Base-by-base conservation (phyloP, 352 stramenopile genomes). In the Phytopythium chamaehyphon region DNA sequence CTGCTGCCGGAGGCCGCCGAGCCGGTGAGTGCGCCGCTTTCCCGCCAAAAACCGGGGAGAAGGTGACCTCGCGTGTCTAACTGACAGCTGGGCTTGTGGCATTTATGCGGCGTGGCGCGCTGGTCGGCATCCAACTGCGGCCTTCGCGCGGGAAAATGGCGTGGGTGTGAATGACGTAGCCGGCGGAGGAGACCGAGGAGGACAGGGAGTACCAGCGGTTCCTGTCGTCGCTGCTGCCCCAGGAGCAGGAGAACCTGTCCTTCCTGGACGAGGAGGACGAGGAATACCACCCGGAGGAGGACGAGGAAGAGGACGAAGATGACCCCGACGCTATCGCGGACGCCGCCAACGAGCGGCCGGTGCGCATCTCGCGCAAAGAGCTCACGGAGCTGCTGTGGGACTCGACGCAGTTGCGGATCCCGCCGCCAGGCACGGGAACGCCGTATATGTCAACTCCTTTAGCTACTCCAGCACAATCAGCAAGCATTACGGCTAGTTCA, bases 221-320 rank as follows among this genome's bases (percentile, higher is more conserved):
- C 52, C 54, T 94, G 44, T 73, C 77, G 54, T 92, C 79, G 51
- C 54, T 94, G 19, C 43, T 94, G 55, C 82, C 84, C 16, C 69
- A 75, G 10, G 74, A 89, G n/a, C 69, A 84, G 42, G 77, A 76
- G 40, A 76, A 90, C 43, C 37, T 94, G 45, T 87, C 66, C 24
- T 94, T 94, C 43, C 55, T 94, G 55, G 84, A 94, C 57, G 83
- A 94, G 49, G 83, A 94, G 46, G 83, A 91, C 47, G 82, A 93
- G 28, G 83, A 90, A 60, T 91, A 94, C 48, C 65, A 71, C 6
- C 80, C 78, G 0, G 73, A 84, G 1, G 76, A 88, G 28, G 83
- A 92, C 1, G 81, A 89, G 1, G 80, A 87, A 12, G 76, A 90
- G 0, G 77, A 87, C 1, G 78, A 90, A 3, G 73, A 86, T 7